Base-by-base conservation (phyloP, 495 filamentous ascomycete genomes). In the Penicillium ucsense region DNA sequence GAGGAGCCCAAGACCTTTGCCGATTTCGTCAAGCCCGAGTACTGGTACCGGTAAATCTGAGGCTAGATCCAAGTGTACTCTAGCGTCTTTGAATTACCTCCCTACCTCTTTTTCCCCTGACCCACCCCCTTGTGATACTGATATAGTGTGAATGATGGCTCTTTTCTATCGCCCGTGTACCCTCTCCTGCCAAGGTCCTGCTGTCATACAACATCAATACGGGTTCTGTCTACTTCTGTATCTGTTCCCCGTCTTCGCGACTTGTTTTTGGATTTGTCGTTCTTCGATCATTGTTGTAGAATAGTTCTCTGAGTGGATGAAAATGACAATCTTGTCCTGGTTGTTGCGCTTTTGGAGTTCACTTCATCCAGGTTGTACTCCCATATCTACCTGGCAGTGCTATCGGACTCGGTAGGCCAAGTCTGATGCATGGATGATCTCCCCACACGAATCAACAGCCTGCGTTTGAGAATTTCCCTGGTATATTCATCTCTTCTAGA, bases 1-100 rank as follows among this genome's bases (percentile, higher is more conserved):
- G 77, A 79, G 67, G 87, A 92, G 72, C 86, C 88, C 63, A 91
- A 92, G 82, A 94, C 85, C 48, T 88, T 94, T 55, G 86, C 85
- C 66, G 83, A 98, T 78, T 95, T 72, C 73, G 85, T 98, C 65
- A 85, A 83, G 79, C 86, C 88, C 31, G 77, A 92, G 60, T 97
- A 97, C 79, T 79, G 82, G 76, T 95, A 86, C 67, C 70, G 70
- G 64, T 75, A 72, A 64, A 72, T 68, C 44, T 32, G 47, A 34
- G 32, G 44, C 49, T 39, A 41, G 42, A 30, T 45, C 43, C 12
- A 36, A 20, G 41, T 31, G 41, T 43, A 43, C 41, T 31, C 41
- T 32, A 43, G 29, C 43, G 43, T 29, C 36, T 30, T 45, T 32
- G 46, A 46, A 40, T 20, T 20, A 20, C 20, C 20, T 20, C 20